Percentiles rank a stretch among this genome's conserved stretches.
These are phyloP conservation scores for Scedosporium aurantiacum DNA, from an alignment of 2,329 filamentous ascomycete species.

Conservation along the genomic window DNA sequence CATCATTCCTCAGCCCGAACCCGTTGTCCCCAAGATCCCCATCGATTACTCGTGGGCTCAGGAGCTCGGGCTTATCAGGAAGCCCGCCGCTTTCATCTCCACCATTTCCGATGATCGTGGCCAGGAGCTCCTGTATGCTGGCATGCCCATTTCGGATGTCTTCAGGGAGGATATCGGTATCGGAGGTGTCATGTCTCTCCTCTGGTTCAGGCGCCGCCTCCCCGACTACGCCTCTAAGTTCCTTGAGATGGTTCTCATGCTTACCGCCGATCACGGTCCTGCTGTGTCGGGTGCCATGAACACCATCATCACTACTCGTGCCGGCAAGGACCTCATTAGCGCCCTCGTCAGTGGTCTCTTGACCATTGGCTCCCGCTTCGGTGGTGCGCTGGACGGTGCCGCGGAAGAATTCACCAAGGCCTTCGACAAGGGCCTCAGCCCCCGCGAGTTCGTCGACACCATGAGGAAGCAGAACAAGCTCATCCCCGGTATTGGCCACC, in stretches of 20 bases:
- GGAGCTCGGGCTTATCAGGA: conserved; percentile 97
- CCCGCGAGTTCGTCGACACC: conserved; percentile 95
- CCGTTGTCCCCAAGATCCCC: conserved; percentile 93
- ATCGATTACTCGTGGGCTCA: conserved; percentile 99
- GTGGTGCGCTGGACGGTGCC: conserved; percentile 94
- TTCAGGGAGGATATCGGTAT: conserved; percentile 99
- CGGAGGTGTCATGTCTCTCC: conserved; percentile 97
- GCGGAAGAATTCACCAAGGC: conserved; percentile 98
- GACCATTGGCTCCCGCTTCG: conserved; percentile 96
- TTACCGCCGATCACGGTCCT: conserved; percentile 97
- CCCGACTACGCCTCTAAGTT: conserved; percentile 96
- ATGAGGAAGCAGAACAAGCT: conserved; percentile 99
- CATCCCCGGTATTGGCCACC: conserved; percentile 97
- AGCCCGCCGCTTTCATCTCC: conserved; percentile 98
- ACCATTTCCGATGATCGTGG: conserved; percentile 99
- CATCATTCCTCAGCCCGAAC: conserved; percentile 79
- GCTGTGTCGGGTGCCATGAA: conserved; percentile 99
- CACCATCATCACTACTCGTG: conserved; percentile 99
- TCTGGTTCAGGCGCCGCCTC: conserved; percentile 98
- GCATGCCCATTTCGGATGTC: conserved; percentile 99
- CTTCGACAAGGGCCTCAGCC: conserved; percentile 94
- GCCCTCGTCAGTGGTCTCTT: conserved; percentile 92
- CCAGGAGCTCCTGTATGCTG: conserved; percentile 95
- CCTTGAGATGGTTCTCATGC: conserved; percentile 99
- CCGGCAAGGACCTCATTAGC: conserved; percentile 95